Evolutionary conservation across 176 grass and related monocot species (phyloP), one percentile per base, ranked within the genome.

Genomic region (Dactylis glomerata): DNA sequence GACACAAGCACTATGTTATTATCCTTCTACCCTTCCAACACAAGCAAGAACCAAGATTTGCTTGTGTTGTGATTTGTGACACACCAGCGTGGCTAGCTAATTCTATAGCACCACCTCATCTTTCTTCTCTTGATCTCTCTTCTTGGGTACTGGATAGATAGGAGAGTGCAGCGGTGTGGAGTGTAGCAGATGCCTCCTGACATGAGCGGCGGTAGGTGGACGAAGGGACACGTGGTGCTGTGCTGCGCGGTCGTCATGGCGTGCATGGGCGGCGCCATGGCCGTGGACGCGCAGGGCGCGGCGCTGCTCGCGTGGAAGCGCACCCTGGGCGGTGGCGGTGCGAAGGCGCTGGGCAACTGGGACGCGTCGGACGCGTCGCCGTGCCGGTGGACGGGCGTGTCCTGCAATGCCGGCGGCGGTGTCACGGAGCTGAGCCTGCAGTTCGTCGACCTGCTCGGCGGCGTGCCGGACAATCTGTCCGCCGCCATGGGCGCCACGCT

Each of bases 341-440:
- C 16, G 5, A 70, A 19, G 10, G 16, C 83, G 8, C 86, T 97
- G 0, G 45, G 61, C 0, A 78, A 84, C 77, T 97, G 94, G 94
- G 80, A 70, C 41, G n/a, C 84, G 0, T 2, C 41, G 0, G 90
- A 92, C 73, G 78, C 75, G 27, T 92, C 74, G 12, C 90, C 92
- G 34, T 97, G 94, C 85, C 80, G 83, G 65, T 97, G 94, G 94
- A 77, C 77, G 7, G 94, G 94, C 24, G 68, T 97, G 67, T 40
- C 83, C 38, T 97, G 94, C 88, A 66, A 97, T 59, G 16, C 83
- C 3, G 34, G 40, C 6, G 90, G 86, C 7, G 83, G 81, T 0
- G 90, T 97, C 17, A 86, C 83, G 3, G 90, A 89, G 74, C 81
- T 97, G 20, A 89, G 79, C 54, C 32, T 97, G 31, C 88, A 94